phyloP scores from a whole-genome alignment of 495 filamentous ascomycete genomes.

The Penicillium lividum region DNA sequence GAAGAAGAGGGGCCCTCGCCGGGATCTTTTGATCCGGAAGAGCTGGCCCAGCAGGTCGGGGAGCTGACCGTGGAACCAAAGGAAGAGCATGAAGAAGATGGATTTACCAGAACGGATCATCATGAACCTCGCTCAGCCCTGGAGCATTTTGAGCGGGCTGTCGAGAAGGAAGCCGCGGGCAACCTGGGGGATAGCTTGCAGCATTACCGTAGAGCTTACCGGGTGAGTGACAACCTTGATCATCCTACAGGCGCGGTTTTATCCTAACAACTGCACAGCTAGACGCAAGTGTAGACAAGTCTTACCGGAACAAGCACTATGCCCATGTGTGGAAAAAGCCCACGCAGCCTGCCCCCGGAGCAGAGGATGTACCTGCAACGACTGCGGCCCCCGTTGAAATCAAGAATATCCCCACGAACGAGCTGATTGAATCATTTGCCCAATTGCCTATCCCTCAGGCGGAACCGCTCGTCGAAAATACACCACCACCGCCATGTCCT shows the following conservation, averaged over 20 bases:
- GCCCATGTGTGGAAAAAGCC: conserved; percentile 58
- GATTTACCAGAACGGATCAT: conserved; percentile 25
- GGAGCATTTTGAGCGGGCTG: conserved; percentile 90
- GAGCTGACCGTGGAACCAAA: conserved; percentile 31
- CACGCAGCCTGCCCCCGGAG: conserved; percentile 53
- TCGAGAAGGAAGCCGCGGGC: conserved; percentile 82
- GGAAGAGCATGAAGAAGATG: conserved; percentile 39
- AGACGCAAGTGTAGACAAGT: conserved; percentile 78
- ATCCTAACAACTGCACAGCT: conserved; percentile 53
- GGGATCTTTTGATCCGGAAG: conserved; percentile 40
- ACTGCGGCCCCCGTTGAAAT: conserved; percentile 47
- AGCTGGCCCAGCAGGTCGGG: conserved; percentile 43
- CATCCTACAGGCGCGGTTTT: conserved; percentile 2
- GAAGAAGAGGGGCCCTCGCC: conserved; percentile 40
- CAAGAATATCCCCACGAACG: conserved; percentile 55
- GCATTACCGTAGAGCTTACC: conserved; percentile 87
- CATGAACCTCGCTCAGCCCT: conserved; percentile 74
- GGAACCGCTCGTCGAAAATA: conserved; percentile 60
- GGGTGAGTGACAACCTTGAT: conserved; percentile 49
- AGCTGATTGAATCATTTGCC: conserved; percentile 77
- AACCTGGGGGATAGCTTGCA: conserved; percentile 86
- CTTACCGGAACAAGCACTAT: conserved; percentile 90
- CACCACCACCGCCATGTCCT: conserved; percentile 71
- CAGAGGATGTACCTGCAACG: conserved; percentile 51
- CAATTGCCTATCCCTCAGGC: conserved; percentile 61